Evolutionary conservation across 1,284 basidiomycete species (phyloP), one percentile per base, ranked within the genome.

Genomic region (Cryptococcus jaspeensis): DNA sequence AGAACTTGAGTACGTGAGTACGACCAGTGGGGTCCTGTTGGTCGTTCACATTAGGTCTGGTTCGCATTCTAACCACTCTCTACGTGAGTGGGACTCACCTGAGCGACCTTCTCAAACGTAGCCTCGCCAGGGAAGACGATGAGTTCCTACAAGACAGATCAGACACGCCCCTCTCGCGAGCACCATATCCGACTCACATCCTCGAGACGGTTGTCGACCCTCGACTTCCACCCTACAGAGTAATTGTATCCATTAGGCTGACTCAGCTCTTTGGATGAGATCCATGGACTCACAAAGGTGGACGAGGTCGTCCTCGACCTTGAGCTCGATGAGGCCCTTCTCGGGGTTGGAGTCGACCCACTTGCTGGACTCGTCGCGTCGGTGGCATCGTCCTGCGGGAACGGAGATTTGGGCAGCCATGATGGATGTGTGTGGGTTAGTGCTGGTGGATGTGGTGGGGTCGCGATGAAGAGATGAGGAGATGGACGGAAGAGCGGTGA

Each of bases 51-150:
- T 38, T 4, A 48, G 51, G 15, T 25, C 28, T 16, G 16, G 32
- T 11, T n/a, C n/a, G 32, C 1, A 23, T 36, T 23, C 18, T 42
- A 49, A 61, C 48, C 47, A 32, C 9, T 9, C 28, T 4, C 28
- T 32, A 32, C 28, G 5, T 32, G 28, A 9, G 28, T 32, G 16
- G 8, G 18, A 54, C 71, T 51, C 40, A 72, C 72, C 50, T 72
- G 68, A 8, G 56, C 52, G n/a, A 76, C 73, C 46, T 68, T 69
- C 49, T 70, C 64, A 43, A 78, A 77, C 5, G 65, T 66, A 0
- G 73, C 74, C 65, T 77, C 76, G n/a, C 71, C 73, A n/a, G 72
- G 74, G 62, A 78, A 77, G 61, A 78, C 65, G 59, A 78, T 68
- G 25, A 74, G 66, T 48, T 76, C 73, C 73, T 75, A 51, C 18